A percentile compares a stretch with the other conserved stretches of the same genome.
These are phyloP conservation scores for Rhodotorula sp. DNA, from an alignment of 1,284 basidiomycete genomes.

Conservation along the genomic window DNA sequence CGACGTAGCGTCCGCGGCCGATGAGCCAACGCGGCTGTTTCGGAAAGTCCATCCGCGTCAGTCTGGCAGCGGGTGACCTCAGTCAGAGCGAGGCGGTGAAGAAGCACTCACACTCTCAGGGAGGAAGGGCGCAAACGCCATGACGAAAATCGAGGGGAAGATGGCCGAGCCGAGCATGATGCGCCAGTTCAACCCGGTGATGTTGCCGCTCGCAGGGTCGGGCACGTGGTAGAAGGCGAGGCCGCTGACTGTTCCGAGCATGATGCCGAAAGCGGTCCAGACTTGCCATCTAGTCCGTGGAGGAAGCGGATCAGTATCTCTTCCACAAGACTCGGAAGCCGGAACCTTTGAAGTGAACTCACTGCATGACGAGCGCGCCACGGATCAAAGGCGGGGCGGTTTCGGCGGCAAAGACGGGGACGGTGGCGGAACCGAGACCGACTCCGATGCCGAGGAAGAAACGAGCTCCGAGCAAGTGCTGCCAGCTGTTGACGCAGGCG, in stretches of 20 bases:
- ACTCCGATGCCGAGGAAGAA: constrained; percentile 52
- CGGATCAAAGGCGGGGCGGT: constrained; percentile 52
- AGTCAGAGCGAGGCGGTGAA: constrained; percentile 8
- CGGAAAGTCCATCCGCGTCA: not conserved
- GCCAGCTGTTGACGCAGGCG: constrained; percentile 59
- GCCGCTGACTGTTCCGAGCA: constrained; percentile 48
- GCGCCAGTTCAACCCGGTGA: constrained; percentile 21
- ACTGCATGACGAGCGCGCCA: constrained; percentile 55
- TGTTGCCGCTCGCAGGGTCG: constrained; percentile 43
- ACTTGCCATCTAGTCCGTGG: constrained; percentile 3
- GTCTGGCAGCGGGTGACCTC: not conserved
- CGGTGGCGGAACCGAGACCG: constrained; percentile 48
- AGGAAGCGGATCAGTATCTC: no score
- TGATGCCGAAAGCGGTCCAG: constrained; percentile 55
- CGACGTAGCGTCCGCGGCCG: constrained; percentile 62
- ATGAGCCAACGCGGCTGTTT: constrained; percentile 67
- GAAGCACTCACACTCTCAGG: constrained; percentile 48
- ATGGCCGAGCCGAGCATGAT: constrained; percentile 17
- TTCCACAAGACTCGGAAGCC: no score
- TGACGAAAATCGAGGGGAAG: not conserved
- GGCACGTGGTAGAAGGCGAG: constrained; percentile 36
- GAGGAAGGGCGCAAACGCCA: not conserved
- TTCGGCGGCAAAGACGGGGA: constrained; percentile 50
- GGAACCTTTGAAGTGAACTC: no score
- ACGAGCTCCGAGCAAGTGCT: constrained; percentile 50